Conservation (phyloP, 1,284 basidiomycete species). For the Pyrrhoderma noxium region DNA sequence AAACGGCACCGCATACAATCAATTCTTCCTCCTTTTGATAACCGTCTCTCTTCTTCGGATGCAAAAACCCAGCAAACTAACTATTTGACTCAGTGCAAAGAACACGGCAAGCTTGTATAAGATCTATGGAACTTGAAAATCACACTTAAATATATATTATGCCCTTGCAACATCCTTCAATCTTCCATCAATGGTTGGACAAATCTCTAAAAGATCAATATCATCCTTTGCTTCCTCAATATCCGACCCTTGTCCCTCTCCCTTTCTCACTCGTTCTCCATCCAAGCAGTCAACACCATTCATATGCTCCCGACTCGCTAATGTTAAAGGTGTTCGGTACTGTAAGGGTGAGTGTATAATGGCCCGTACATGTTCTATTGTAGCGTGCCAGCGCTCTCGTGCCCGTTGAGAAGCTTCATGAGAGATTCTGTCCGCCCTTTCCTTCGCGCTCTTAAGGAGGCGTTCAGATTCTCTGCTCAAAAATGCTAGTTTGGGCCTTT, state of each 20-base stretch:
- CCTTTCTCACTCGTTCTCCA: constrained; percentile 38
- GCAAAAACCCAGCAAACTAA: neutral
- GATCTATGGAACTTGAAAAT: too few species aligned
- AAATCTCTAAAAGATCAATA: constrained; percentile 12
- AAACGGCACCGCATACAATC: constrained; percentile 6
- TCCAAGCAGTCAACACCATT: constrained; percentile 66
- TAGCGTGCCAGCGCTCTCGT: constrained; percentile 42
- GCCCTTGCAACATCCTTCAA: constrained; percentile 15
- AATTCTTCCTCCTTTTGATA: too few species aligned
- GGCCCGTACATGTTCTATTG: constrained; percentile 38
- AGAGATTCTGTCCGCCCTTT: constrained; percentile 23
- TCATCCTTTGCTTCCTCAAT: neutral
- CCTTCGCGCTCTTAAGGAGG: constrained; percentile 38
- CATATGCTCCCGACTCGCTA: constrained; percentile 71
- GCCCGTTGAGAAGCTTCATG: constrained; percentile 17
- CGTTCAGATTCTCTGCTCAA: constrained; percentile 36
- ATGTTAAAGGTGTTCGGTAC: constrained; percentile 53
- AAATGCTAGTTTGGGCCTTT: constrained; percentile 20
- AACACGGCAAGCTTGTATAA: too few species aligned
- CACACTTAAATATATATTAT: constrained; percentile 1
- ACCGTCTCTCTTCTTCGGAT: neutral
- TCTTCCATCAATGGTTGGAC: constrained; percentile 12
- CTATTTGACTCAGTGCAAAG: too few species aligned
- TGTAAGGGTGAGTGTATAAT: constrained; percentile 43
- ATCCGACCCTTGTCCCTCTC: neutral